Percentiles rank a stretch among this genome's conserved stretches.
Conservation (phyloP, 345 rosid genomes). For the Ailanthus altissimus region DNA sequence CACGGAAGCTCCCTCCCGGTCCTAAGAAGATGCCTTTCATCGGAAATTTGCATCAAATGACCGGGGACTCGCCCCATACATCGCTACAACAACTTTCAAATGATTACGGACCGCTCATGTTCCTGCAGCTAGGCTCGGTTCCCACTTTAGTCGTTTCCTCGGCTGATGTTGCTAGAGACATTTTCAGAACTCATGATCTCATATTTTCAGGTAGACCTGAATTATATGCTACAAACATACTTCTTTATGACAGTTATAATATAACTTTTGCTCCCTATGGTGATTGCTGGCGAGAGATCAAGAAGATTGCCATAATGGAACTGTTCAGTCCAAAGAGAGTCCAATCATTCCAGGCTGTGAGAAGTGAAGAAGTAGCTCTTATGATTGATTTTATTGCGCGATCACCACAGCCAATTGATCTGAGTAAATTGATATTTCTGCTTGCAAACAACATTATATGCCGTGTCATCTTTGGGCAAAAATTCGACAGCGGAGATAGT, state of each 20-base stretch:
- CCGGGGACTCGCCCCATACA: conserved; percentile 26
- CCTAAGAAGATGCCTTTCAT: conserved; percentile 44
- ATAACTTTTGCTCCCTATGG: conserved; percentile 41
- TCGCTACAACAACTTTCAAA: conserved; percentile 35
- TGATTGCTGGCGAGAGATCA: conserved; percentile 38
- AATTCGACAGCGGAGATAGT: background rate
- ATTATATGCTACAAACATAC: conserved; percentile 12
- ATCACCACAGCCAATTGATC: conserved; percentile 24
- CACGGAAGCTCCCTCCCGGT: conserved; percentile 37
- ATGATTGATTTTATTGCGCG: conserved; percentile 26
- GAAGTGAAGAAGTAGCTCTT: conserved; percentile 37
- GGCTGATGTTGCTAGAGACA: conserved; percentile 32
- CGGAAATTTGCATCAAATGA: conserved; percentile 44
- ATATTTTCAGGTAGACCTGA: conserved; percentile 40
- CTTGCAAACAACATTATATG: conserved; percentile 35
- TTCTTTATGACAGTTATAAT: conserved; percentile 27
- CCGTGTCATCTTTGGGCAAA: conserved; percentile 37
- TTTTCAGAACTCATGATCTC: conserved; percentile 41
- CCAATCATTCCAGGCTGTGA: conserved; percentile 32
- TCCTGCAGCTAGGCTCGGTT: conserved; percentile 42
- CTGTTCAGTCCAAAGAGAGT: conserved; percentile 41
- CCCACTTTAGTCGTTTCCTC: conserved; percentile 47
- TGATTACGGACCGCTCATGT: conserved; percentile 44
- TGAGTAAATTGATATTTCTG: conserved; percentile 23
- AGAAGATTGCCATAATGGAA: conserved; percentile 37